These are phyloP conservation scores for Vitis hybrid DNA, from an alignment of 177 flowering plant genomes.

Conservation along the genomic window DNA sequence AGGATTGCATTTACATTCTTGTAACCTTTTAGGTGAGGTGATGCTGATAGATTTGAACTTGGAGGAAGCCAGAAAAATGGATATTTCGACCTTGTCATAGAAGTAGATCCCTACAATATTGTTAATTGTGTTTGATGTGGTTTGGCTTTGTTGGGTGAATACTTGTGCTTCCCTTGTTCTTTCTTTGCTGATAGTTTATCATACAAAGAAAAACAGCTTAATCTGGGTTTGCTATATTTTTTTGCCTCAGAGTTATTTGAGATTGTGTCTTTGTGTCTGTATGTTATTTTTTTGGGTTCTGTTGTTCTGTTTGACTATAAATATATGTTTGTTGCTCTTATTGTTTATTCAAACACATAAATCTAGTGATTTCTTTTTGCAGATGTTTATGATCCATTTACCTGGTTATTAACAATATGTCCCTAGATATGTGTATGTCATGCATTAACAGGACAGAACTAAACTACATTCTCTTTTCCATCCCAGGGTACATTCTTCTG, in stretches of 20 bases:
- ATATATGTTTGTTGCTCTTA: neutral
- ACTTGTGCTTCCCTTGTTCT: neutral
- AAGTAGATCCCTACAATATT: neutral
- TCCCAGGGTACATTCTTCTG: slow-evolving; percentile 4
- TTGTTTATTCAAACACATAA: neutral
- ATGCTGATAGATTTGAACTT: neutral
- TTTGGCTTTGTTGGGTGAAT: neutral
- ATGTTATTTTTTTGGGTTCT: neutral
- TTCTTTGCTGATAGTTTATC: neutral
- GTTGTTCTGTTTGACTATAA: neutral
- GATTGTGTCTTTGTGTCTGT: neutral
- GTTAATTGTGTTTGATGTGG: neutral
- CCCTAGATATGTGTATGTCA: neutral
- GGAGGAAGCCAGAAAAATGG: neutral
- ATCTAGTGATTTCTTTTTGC: neutral
- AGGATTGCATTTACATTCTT: neutral
- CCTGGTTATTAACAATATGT: slow-evolving; percentile 2
- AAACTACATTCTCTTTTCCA: slow-evolving; percentile 1
- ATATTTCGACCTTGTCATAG: neutral
- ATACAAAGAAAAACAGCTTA: neutral
- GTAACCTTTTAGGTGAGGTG: neutral
- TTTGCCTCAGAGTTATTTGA: neutral
- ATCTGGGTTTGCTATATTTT: neutral
- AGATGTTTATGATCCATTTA: neutral
- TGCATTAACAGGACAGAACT: slow-evolving; percentile 1